Percentiles rank a stretch among this genome's conserved stretches.
These are phyloP conservation scores for Prunus armeniaca DNA, from an alignment of 306 rosid species.

Conservation along the genomic window DNA sequence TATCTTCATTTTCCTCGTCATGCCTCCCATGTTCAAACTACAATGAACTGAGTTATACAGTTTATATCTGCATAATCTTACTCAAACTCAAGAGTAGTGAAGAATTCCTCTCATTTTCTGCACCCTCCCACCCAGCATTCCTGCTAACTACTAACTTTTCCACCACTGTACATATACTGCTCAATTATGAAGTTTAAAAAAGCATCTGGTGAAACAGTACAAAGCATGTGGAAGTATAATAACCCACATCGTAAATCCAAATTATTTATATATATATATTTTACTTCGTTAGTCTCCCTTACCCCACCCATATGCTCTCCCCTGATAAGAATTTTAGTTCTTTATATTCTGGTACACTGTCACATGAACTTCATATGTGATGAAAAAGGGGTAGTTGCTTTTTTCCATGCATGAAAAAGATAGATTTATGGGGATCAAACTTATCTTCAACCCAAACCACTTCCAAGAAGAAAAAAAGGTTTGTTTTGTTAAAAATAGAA, in stretches of 20 bases:
- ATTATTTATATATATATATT: neutral
- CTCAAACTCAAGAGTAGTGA: neutral
- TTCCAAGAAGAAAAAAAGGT: slow-evolving; percentile 24
- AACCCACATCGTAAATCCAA: slow-evolving; percentile 25
- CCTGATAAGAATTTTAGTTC: slow-evolving; percentile 4
- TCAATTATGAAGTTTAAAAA: neutral
- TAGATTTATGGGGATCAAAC: slow-evolving; percentile 32
- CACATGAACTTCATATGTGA: slow-evolving; percentile 28
- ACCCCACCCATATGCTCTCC: slow-evolving; percentile 16
- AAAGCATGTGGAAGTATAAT: slow-evolving; percentile 17
- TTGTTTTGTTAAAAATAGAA: slow-evolving; percentile 20
- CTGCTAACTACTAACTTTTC: slow-evolving; percentile 1
- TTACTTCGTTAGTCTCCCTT: neutral
- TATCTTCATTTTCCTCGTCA: too few relatives aligned
- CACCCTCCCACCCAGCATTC: slow-evolving; percentile 22
- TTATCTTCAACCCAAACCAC: slow-evolving; percentile 38
- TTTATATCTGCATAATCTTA: too few relatives aligned
- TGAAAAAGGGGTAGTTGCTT: slow-evolving; percentile 30
- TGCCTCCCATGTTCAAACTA: too few relatives aligned
- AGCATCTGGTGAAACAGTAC: slow-evolving; percentile 9
- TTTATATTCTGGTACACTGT: slow-evolving; percentile 22
- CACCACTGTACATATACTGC: slow-evolving; percentile 3
- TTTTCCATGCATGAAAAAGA: slow-evolving; percentile 38
- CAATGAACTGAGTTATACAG: too few relatives aligned
- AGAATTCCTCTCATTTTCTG: slow-evolving; percentile 3